A percentile compares a stretch with the other conserved stretches of the same genome.
phyloP scores from a whole-genome alignment of 2,329 filamentous ascomycete genomes.

The Sporothrix pallida region DNA sequence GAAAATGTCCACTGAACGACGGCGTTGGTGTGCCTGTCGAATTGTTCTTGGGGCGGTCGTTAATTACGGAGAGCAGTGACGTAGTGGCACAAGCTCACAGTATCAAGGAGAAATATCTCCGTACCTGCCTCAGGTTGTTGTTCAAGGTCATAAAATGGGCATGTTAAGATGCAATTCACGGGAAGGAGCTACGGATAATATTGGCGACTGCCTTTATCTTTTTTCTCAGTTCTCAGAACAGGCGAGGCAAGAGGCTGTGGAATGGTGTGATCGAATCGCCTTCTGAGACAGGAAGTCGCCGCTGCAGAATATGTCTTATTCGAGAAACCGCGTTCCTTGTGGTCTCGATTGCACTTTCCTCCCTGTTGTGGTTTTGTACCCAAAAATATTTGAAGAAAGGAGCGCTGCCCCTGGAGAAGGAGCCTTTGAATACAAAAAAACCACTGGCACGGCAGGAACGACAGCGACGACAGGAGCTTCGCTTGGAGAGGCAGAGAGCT shows the following conservation, averaged over 20 bases:
- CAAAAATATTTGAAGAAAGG: background rate
- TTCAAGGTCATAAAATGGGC: background rate
- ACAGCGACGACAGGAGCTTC: background rate
- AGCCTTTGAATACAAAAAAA: background rate
- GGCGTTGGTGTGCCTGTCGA: background rate
- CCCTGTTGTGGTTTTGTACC: background rate
- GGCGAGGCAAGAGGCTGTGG: background rate
- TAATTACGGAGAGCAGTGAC: background rate
- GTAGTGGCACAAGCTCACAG: background rate
- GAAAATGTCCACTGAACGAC: background rate
- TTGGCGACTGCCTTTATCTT: too few species aligned
- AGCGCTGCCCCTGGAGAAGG: background rate
- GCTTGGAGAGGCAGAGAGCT: background rate
- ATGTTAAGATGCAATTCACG: background rate
- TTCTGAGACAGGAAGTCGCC: conserved; percentile 4
- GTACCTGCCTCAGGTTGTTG: background rate
- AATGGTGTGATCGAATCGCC: conserved; percentile 1
- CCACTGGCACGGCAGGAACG: conserved; percentile 15
- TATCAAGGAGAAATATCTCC: background rate
- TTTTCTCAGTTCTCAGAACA: background rate
- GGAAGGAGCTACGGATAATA: background rate
- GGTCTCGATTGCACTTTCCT: conserved; percentile 3
- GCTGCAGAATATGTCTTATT: background rate
- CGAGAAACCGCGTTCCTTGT: background rate
- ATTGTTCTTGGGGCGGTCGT: background rate